Base-by-base conservation (phyloP, 2,329 filamentous ascomycete species). In the Ophiostoma fasciatum region DNA sequence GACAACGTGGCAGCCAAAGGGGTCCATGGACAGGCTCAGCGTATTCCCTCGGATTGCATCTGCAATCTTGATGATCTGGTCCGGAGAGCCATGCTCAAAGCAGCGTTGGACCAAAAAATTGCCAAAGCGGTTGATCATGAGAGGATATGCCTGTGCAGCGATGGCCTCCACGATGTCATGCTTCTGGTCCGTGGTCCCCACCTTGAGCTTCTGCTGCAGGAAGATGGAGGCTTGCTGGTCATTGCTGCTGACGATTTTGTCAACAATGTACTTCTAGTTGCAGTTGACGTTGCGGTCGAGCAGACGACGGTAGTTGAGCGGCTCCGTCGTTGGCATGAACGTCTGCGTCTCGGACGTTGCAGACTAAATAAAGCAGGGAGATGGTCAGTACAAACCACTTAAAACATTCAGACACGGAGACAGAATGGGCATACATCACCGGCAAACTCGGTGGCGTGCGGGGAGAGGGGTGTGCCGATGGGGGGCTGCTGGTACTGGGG, bases 211-310 rank as follows among this genome's bases (percentile, higher is more conserved):
- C 61, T 98, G 90, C 57, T 98, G 90, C 30, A 98, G 66, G 60
- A 98, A 98, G 50, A 98, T 96, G 3, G 90, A 98, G 9, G 92
- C 90, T 59, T 98, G 90, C 58, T 98, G 90, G 53, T 98, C 90
- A 56, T 98, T 96, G 63, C 87, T 94, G 71, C 84, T 92, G 46
- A 98, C 87, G 53, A 98, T 98, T 66, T 96, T 96, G 63, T 98
- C 88, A 37, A 98, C 90, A 48, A 98, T 94, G 55, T 94, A 94
- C 61, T 90, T 93, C 90, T 88, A 98, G 62, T 98, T 92, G 61
- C 88, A 96, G 51, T 82, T 93, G 58, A 93, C 84, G 53, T 88
- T 94, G 51, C 87, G 85, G 52, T 98, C 90, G 31, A 96, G 74
- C 27, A 98, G 71, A 38, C 87, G 85, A 42, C 90, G 85, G 52